Conservation (phyloP, 371 early-diverging fungal genomes). For the Mucor indicus region DNA sequence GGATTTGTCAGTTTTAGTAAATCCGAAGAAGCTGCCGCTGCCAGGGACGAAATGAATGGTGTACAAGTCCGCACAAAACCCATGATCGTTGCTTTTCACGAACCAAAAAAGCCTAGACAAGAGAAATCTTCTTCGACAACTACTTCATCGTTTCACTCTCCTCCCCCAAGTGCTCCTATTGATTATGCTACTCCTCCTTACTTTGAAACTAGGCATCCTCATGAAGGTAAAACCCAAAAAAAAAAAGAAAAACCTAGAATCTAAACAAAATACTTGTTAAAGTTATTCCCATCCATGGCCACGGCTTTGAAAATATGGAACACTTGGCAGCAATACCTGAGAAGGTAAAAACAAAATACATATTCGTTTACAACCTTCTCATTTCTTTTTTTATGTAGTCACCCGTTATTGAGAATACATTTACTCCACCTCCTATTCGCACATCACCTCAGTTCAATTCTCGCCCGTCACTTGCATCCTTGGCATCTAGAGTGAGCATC, state of each 20-base stretch:
- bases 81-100: constrained; percentile 43
- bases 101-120: constrained; percentile 40
- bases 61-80: constrained; percentile 23
- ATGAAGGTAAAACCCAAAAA: constrained; percentile 24
- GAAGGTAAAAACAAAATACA: no score
- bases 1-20: constrained; percentile 46
- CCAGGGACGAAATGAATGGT: constrained; percentile 38
- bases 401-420: neutral
- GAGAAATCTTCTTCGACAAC: constrained; percentile 25
- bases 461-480: constrained; percentile 39
- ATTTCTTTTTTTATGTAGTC: no score
- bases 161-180: constrained; percentile 19
- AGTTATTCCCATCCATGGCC: no score
- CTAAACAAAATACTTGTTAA: no score
- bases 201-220: constrained; percentile 24
- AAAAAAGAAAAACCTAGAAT: no score
- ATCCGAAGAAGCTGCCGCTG: constrained; percentile 35
- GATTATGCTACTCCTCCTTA: constrained; percentile 28
- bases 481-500: constrained; percentile 33
- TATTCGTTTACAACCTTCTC: constrained; percentile 4
- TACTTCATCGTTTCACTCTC: constrained; percentile 23
- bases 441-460: constrained; percentile 31
- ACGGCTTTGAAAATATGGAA: constrained; percentile 38
- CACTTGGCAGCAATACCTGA: no score
- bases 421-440: constrained; percentile 11